A percentile compares a stretch with the other conserved stretches of the same genome.
Evolutionary conservation across 345 rosid genomes (phyloP).

Genomic region (Rubroshorea leprosula): DNA sequence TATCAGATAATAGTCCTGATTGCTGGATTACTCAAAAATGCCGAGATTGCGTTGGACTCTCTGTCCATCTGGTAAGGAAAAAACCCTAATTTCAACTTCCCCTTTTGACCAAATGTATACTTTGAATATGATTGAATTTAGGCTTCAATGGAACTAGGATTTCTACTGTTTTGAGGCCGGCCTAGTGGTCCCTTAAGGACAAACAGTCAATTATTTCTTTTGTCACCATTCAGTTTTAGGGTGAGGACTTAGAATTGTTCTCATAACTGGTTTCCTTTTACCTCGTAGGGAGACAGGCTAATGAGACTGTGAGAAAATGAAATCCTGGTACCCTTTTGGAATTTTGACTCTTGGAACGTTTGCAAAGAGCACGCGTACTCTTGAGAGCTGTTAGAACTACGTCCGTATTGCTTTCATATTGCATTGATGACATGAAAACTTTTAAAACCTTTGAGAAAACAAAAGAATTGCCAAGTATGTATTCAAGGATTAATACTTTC

Average conservation of each 20-base stretch:
- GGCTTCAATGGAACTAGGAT: neutral
- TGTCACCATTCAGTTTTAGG: neutral
- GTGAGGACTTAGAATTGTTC: neutral
- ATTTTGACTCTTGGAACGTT: neutral
- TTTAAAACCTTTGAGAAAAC: neutral
- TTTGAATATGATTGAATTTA: neutral
- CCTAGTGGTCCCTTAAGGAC: too few relatives aligned
- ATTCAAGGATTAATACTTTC: neutral
- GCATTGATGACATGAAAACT: neutral
- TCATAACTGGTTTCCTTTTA: neutral
- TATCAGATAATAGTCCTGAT: conserved; percentile 39
- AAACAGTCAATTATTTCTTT: neutral
- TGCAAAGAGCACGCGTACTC: neutral
- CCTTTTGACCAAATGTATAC: neutral
- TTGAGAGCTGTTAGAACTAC: neutral
- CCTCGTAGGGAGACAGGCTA: neutral
- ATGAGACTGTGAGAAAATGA: neutral
- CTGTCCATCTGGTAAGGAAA: conserved; percentile 45
- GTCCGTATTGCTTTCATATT: neutral
- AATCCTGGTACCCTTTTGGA: neutral
- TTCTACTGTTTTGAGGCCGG: too few relatives aligned
- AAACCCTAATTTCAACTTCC: neutral
- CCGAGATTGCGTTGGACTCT: conserved; percentile 50
- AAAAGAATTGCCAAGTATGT: neutral
- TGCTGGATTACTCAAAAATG: conserved; percentile 45